Conservation (phyloP, 331 rosid species). For the Quercus phellos region DNA sequence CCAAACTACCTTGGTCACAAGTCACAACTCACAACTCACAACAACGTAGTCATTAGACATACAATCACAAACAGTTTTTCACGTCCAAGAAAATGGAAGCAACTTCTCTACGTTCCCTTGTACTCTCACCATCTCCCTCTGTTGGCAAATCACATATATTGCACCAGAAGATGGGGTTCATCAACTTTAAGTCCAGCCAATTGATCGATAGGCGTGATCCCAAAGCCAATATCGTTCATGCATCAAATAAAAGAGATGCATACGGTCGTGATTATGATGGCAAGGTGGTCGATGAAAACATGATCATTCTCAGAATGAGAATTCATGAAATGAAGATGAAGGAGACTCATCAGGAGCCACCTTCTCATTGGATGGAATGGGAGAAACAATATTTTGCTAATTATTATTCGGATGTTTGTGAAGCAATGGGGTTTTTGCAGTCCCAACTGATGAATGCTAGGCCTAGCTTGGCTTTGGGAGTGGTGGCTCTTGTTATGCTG, state of each 20-base stretch:
- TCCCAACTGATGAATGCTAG: slow-evolving; percentile 44
- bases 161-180: background rate
- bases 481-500: slow-evolving; percentile 29
- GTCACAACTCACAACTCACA: too few relatives aligned
- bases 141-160: background rate
- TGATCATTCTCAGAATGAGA: slow-evolving; percentile 50
- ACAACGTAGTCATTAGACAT: background rate
- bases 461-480: slow-evolving; percentile 40
- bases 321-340: slow-evolving; percentile 40
- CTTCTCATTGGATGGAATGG: slow-evolving; percentile 49
- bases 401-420: slow-evolving; percentile 42
- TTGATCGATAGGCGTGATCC: background rate
- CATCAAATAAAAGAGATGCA: slow-evolving; percentile 29
- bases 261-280: slow-evolving; percentile 37
- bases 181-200: background rate
- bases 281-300: slow-evolving; percentile 48
- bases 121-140: background rate
- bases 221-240: background rate
- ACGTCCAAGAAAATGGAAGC: slow-evolving; percentile 12
- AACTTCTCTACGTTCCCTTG: slow-evolving; percentile 17
- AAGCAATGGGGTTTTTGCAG: slow-evolving; percentile 53
- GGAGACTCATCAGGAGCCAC: slow-evolving; percentile 7
- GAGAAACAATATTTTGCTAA: slow-evolving; percentile 36
- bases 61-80: too few relatives aligned
- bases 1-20: too few relatives aligned